Conservation (phyloP, 2,329 filamentous ascomycete species). For the Colletotrichum sp. region DNA sequence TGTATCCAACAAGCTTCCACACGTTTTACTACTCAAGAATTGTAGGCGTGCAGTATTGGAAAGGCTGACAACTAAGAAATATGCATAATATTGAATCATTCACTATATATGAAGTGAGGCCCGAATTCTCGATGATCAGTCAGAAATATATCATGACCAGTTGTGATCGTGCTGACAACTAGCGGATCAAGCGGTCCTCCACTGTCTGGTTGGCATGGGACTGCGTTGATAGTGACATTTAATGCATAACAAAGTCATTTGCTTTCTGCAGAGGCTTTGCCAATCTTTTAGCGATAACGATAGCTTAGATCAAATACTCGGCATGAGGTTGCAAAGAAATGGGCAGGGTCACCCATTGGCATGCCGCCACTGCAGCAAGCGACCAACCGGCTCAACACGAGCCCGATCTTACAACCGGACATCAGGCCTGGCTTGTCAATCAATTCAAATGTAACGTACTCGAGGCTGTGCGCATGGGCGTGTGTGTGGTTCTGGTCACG, state of each 20-base stretch:
- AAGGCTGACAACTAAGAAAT: not conserved
- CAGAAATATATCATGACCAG: not conserved
- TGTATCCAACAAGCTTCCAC: not conserved
- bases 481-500: not conserved
- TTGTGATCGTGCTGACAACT: not conserved
- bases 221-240: not conserved
- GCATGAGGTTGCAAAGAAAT: not conserved
- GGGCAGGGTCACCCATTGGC: not conserved
- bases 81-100: not conserved
- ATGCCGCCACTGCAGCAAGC: not conserved
- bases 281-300: not conserved
- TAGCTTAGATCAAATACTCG: not conserved
- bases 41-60: not conserved
- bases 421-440: constrained; percentile 16
- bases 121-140: not conserved
- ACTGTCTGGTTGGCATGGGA: not conserved
- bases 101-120: not conserved
- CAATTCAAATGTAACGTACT: not conserved
- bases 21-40: not conserved
- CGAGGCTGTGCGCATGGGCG: not conserved
- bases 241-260: not conserved
- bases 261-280: not conserved
- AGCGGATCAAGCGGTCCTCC: not conserved
- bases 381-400: not conserved
- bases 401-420: not conserved